phyloP scores from a whole-genome alignment of 2,329 filamentous ascomycete genomes.

The Colletotrichum liriopes region DNA sequence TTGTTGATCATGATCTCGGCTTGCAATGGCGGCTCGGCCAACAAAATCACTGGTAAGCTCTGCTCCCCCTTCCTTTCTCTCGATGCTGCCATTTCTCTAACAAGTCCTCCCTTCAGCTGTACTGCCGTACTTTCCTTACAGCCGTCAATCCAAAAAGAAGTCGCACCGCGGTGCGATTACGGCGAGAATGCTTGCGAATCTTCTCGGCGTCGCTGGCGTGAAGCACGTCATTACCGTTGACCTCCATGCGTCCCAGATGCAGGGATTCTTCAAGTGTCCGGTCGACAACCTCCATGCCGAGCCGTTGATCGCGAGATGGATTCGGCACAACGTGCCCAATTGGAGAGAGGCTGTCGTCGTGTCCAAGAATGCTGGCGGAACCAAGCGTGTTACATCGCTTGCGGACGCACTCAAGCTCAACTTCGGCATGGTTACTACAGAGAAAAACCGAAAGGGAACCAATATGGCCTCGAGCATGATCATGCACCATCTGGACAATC shows the following conservation, averaged over 20 bases:
- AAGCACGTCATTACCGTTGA: conserved; percentile 99
- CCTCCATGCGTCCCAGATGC: conserved; percentile 98
- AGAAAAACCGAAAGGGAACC: conserved; percentile 72
- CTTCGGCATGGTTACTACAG: conserved; percentile 96
- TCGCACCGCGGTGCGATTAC: conserved; percentile 96
- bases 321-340: conserved; percentile 86
- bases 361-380: conserved; percentile 97
- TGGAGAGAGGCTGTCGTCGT: conserved; percentile 97
- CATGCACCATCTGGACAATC: conserved; percentile 76
- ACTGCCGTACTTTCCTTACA: conserved; percentile 98
- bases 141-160: conserved; percentile 99
- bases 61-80: not conserved
- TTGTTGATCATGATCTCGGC: conserved; percentile 99
- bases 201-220: conserved; percentile 92
- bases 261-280: conserved; percentile 98
- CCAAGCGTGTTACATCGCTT: conserved; percentile 95
- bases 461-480: conserved; percentile 87
- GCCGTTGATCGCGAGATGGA: conserved; percentile 95
- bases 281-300: conserved; percentile 98
- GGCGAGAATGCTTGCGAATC: conserved; percentile 95
- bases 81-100: conserved; percentile 37
- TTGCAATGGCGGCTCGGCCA: conserved; percentile 97
- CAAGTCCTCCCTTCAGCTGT: conserved; percentile 71
- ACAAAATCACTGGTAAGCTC: conserved; percentile 89
- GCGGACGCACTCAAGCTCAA: conserved; percentile 97